A percentile compares a stretch with the other conserved stretches of the same genome.
Conservation (phyloP, 352 stramenopile species). For the Pythium biforme region DNA sequence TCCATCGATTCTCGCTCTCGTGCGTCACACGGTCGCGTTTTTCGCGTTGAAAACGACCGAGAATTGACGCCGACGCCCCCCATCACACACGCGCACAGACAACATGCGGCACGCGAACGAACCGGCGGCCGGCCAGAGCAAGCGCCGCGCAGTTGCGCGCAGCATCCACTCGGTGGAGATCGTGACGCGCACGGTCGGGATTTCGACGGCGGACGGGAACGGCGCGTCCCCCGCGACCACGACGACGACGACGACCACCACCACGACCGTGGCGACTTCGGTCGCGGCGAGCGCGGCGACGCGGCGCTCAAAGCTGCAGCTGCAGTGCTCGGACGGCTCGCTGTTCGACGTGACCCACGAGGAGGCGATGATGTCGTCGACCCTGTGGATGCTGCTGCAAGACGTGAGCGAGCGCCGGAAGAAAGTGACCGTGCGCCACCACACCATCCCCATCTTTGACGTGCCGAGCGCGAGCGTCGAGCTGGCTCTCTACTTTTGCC, state of each 20-base stretch:
- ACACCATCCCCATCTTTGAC: conserved; percentile 75
- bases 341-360: conserved; percentile 78
- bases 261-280: neutral
- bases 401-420: conserved; percentile 51
- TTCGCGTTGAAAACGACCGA: conserved; percentile 5
- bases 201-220: neutral
- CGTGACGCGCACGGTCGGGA: conserved; percentile 8
- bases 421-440: conserved; percentile 56
- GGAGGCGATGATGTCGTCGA: conserved; percentile 86
- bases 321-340: conserved; percentile 68
- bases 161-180: conserved; percentile 16
- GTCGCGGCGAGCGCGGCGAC: conserved; percentile 4
- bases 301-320: conserved; percentile 60
- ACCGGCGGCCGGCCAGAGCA: neutral
- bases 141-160: conserved; percentile 1
- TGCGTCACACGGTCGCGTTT: neutral
- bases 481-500: conserved; percentile 71
- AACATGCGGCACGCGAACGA: neutral
- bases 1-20: neutral
- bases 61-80: conserved; percentile 1
- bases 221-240: neutral
- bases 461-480: conserved; percentile 70
- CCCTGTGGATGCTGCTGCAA: conserved; percentile 78
- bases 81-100: neutral
- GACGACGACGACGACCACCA: too few relatives aligned